Evolutionary conservation across 2,329 filamentous ascomycete species (phyloP), one percentile per base, ranked within the genome.

Genomic region (Calonectria henricotiae): DNA sequence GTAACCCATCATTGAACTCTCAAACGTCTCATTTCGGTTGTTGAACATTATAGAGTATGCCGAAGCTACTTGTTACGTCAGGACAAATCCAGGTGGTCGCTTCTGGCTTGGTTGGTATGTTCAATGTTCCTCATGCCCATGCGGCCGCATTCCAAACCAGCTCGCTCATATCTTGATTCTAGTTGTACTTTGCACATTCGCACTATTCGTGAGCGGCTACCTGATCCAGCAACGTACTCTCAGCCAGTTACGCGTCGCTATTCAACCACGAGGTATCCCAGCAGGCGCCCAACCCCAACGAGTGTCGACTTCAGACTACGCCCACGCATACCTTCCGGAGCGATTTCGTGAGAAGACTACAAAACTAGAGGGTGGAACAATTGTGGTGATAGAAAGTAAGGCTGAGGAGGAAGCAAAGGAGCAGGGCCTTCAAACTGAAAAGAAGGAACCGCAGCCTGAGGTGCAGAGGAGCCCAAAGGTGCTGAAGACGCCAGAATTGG

Each of bases 191-290:
- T 98, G 94, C 82, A 97, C 95, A 3, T 82, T 91, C 43, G 89
- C 95, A 5, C 90, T 98, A 30, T 98, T 98, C 81, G 86, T 98
- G 37, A 94, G 93, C 62, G 95, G 95, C 77, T 98, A 97, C 81
- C 89, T 91, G 3, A 88, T 98, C 64, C 95, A 98, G 79, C 95
- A 98, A 82, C 90, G 94, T 76, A 96, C 94, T 0, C 89, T 98
- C 5, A 89, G 89, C 72, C 92, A 92, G 76, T 88, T 98, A 37
- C 93, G 96, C 77, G 85, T 87, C 67, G 93, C 93, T 20, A 92
- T 98, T 77, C 88, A 88, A 74, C 82, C 82, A 5, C 78, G 79
- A 13, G 67, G 70, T 8, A 67, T 88, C 86, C 62, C 41, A 30
- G 39, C 23, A n/a, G 62, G 46, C 2, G 49, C 63, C 11, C 61